Percentiles rank a stretch among this genome's conserved stretches.
Conservation (phyloP, 2,329 filamentous ascomycete species). For the Capronia coronata region DNA sequence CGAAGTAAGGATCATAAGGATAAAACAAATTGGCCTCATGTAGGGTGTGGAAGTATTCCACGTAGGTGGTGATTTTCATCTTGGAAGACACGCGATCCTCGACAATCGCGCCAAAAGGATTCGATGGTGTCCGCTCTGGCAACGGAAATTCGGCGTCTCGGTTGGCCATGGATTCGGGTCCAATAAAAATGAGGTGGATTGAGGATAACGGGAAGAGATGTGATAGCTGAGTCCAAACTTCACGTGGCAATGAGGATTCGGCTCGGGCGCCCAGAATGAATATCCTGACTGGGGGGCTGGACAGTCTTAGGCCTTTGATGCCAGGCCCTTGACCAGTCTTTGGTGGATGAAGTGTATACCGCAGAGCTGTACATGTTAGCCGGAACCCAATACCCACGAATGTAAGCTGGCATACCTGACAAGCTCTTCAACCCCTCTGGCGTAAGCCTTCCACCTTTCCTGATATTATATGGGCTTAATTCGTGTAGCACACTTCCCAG, state of each 20-base stretch:
- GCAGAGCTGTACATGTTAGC: slow-evolving; percentile 56
- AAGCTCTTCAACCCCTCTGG: slow-evolving; percentile 88
- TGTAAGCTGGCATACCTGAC: slow-evolving; percentile 58
- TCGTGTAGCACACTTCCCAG: slow-evolving; percentile 90
- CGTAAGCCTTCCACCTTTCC: slow-evolving; percentile 68
- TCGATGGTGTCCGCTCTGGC: slow-evolving; percentile 72
- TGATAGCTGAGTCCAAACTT: slow-evolving; percentile 90
- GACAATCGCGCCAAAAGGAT: slow-evolving; percentile 89
- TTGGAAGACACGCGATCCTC: slow-evolving; percentile 83
- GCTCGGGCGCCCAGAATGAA: slow-evolving; percentile 93
- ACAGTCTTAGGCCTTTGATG: slow-evolving; percentile 65
- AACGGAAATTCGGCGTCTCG: slow-evolving; percentile 89
- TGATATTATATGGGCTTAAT: slow-evolving; percentile 82
- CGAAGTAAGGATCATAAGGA: slow-evolving; percentile 96
- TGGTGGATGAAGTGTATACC: slow-evolving; percentile 89
- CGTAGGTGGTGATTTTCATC: slow-evolving; percentile 95
- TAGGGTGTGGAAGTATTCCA: slow-evolving; percentile 96
- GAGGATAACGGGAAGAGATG: slow-evolving; percentile 89
- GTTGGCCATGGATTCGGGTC: slow-evolving; percentile 91
- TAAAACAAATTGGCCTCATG: slow-evolving; percentile 86
- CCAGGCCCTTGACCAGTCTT: slow-evolving; percentile 70
- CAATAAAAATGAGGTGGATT: slow-evolving; percentile 89
- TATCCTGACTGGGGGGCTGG: slow-evolving; percentile 79
- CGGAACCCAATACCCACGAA: slow-evolving; percentile 10
- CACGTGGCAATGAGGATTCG: slow-evolving; percentile 90